Base-by-base conservation (phyloP, 768 basidiomycete genomes). In the Sarcodon aspratus region DNA sequence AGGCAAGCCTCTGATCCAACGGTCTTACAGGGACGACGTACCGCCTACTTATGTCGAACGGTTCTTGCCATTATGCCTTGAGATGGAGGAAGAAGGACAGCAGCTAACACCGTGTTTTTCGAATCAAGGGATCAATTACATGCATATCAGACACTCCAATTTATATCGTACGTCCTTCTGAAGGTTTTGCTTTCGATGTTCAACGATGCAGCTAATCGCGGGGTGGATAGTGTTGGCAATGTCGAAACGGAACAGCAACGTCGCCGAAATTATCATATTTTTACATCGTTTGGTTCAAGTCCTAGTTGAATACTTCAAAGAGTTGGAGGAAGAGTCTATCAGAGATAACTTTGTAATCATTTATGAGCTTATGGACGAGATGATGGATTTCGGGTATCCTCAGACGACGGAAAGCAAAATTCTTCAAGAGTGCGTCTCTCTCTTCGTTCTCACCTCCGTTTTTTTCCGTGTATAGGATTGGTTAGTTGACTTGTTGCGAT, bases 381-480 rank as follows among this genome's bases (percentile, higher is more conserved):
- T 98, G 91, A 97, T 98, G 93, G 96, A 99, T 70, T 99, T 96
- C 67, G 96, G 96, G 7, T 97, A 85, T 63, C 95, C 96, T 0
- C 96, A 98, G 66, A 99, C 95, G 37, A 98, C 96, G 12, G 96
- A 99, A 70, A 92, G 89, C 75, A 98, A 99, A 74, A 99, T 98
- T 57, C 67, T 98, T 46, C 95, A 98, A 68, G 95, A 98, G 84
- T 90, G 54, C 59, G 82, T 70, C 46, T 31, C 10, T 31, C 10
- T 21, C 37, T 21, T 36, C 32, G 42, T 21, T 11, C 4, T 46
- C 15, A 27, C 21, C 3, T 27, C 21, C 21, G 5, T 27, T 27
- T 27, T 35, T 17, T 8, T 34, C 15, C 27, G 9, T 33, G n/a
- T 40, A n/a, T 11, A 18, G 7, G 36, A 33, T 6, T 33, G 2